phyloP scores from a whole-genome alignment of 2,329 filamentous ascomycete species.

The Trichoderma polysporum region DNA sequence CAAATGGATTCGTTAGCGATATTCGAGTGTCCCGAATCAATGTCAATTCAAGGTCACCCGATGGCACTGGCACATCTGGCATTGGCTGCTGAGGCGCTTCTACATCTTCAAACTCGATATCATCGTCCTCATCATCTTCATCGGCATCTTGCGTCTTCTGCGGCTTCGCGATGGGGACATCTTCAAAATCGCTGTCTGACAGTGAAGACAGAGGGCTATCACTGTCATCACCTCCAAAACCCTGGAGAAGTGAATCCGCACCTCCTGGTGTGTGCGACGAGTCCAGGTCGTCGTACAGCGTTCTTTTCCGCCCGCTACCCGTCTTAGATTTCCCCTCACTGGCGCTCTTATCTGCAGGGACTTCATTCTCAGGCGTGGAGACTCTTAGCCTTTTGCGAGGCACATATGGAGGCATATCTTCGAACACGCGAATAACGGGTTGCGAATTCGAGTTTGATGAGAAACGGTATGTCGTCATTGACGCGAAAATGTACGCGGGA shows the following conservation, averaged over 20 bases:
- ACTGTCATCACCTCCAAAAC: conserved; percentile 46
- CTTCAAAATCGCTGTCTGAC: conserved; percentile 57
- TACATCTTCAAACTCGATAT: conserved; percentile 62
- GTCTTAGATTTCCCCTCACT: conserved; percentile 26
- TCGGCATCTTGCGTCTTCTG: conserved; percentile 36
- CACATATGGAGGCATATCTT: conserved; percentile 64
- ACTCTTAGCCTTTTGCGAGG: conserved; percentile 64
- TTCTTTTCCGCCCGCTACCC: conserved; percentile 47
- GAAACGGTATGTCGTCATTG: conserved; percentile 30
- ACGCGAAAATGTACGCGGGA: conserved; percentile 31
- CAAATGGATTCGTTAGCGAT: conserved; percentile 60
- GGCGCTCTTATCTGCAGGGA: conserved; percentile 30
- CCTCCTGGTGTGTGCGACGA: conserved; percentile 46
- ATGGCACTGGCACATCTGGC: conserved; percentile 48
- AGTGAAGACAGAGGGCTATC: conserved; percentile 53
- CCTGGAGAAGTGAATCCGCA: conserved; percentile 43
- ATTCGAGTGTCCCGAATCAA: conserved; percentile 59
- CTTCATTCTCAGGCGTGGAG: conserved; percentile 37
- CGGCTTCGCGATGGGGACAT: conserved; percentile 43
- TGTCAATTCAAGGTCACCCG: conserved; percentile 73
- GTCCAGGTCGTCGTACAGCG: conserved; percentile 62
- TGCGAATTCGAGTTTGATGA: background rate
- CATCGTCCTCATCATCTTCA: conserved; percentile 39
- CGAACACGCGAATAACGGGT: background rate
- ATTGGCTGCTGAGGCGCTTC: conserved; percentile 60